Percentiles rank a stretch among this genome's conserved stretches.
phyloP scores from a whole-genome alignment of 2,329 filamentous ascomycete species.

The Elsinoe australis region DNA sequence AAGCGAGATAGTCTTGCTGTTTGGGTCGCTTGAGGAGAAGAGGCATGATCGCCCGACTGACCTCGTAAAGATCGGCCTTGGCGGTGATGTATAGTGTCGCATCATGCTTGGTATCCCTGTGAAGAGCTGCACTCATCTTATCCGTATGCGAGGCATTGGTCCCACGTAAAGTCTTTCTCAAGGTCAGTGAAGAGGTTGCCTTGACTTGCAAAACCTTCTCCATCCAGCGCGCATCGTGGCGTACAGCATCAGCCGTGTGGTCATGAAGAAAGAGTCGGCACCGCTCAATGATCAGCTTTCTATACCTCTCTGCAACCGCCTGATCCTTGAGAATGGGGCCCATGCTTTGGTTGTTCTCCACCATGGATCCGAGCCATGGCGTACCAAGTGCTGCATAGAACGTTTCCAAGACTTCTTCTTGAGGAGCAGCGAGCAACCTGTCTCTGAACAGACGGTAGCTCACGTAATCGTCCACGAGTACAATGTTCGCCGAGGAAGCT shows the following conservation, averaged over 20 bases:
- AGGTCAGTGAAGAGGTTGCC: slow-evolving; percentile 67
- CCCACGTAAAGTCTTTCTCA: slow-evolving; percentile 67
- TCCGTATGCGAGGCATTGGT: slow-evolving; percentile 63
- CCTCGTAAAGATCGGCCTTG: slow-evolving; percentile 78
- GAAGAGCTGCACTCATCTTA: slow-evolving; percentile 66
- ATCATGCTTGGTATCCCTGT: slow-evolving; percentile 45
- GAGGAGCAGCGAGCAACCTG: slow-evolving; percentile 73
- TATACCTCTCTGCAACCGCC: slow-evolving; percentile 58
- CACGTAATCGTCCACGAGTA: slow-evolving; percentile 80
- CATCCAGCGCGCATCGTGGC: slow-evolving; percentile 83
- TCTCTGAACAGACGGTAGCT: slow-evolving; percentile 85
- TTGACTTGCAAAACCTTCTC: slow-evolving; percentile 75
- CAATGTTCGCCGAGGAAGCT: slow-evolving; percentile 61
- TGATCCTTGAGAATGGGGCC: slow-evolving; percentile 61
- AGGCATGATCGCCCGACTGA: slow-evolving; percentile 78
- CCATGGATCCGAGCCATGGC: slow-evolving; percentile 63
- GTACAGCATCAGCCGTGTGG: slow-evolving; percentile 68
- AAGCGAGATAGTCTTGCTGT: slow-evolving; percentile 79
- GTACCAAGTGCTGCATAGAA: slow-evolving; percentile 81
- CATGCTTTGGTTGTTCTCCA: slow-evolving; percentile 69
- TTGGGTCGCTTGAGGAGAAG: slow-evolving; percentile 74
- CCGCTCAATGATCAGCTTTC: slow-evolving; percentile 77
- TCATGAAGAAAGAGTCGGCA: slow-evolving; percentile 85
- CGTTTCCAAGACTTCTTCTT: slow-evolving; percentile 76
- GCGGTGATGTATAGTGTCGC: slow-evolving; percentile 71